Percentiles rank a stretch among this genome's conserved stretches.
Conservation (phyloP, 2,329 filamentous ascomycete species). For the Delphinella strobiligena region DNA sequence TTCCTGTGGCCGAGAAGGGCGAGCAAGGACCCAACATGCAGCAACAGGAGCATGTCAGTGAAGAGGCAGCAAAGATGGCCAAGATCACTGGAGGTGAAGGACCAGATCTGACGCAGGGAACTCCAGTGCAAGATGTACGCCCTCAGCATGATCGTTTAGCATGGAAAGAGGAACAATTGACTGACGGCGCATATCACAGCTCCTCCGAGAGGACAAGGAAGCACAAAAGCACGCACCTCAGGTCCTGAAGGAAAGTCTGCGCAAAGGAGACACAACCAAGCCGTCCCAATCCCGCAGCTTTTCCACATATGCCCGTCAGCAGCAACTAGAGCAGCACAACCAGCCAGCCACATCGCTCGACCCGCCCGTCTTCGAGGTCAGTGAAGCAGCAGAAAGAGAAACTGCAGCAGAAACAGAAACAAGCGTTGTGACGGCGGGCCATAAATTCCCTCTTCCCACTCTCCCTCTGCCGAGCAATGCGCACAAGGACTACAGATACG, state of each 20-base stretch:
- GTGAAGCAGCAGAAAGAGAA: too few relatives aligned
- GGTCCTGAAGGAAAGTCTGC: conserved; percentile 50
- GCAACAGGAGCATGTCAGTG: conserved; percentile 47
- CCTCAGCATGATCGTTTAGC: too few relatives aligned
- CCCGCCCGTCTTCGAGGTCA: conserved; percentile 1
- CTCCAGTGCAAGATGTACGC: conserved; percentile 53
- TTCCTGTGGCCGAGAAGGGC: conserved; percentile 1
- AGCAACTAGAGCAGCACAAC: conserved; percentile 15
- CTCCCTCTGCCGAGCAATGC: conserved; percentile 50
- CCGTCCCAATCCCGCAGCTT: conserved; percentile 39
- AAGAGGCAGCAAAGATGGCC: conserved; percentile 51
- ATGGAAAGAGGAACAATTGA: not conserved
- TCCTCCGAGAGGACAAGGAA: conserved; percentile 51
- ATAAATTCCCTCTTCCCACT: conserved; percentile 66
- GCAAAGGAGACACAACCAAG: conserved; percentile 26
- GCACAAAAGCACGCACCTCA: conserved; percentile 52
- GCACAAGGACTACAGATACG: conserved; percentile 70
- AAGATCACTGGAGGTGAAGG: conserved; percentile 44
- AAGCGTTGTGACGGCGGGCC: conserved; percentile 23
- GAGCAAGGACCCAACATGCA: conserved; percentile 38
- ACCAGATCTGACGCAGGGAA: conserved; percentile 53
- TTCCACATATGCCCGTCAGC: conserved; percentile 40
- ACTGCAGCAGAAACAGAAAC: not conserved
- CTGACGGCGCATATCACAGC: conserved; percentile 28
- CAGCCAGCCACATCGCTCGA: conserved; percentile 1